Base-by-base conservation (phyloP, 768 basidiomycete species). In the Termitomyces sp. region DNA sequence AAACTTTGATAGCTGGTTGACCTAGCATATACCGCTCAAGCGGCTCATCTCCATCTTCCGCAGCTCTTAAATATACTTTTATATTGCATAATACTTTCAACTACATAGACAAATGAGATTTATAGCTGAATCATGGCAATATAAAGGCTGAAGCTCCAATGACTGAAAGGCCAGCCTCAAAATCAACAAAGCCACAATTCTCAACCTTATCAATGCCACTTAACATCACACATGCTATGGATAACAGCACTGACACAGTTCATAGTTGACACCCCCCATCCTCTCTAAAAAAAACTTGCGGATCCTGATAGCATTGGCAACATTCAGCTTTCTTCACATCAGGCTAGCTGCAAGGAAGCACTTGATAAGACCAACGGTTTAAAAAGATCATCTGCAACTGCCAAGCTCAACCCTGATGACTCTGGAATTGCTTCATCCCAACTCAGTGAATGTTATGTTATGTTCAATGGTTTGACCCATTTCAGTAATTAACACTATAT, bases 171-270 rank as follows among this genome's bases (percentile, higher is more conserved):
- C 10, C 25, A 46, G 29, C 29, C 25, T 16, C 14, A 46, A 72
- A 49, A 19, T 89, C 49, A 21, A 82, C 81, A 66, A 84, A 82
- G 4, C 81, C 81, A 57, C 90, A 70, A 47, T 69, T 71, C 63
- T 89, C 81, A 17, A 66, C 61, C 16, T 57, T 47, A 34, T 62
- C 9, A 42, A 42, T 11, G 35, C 16, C 12, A 37, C 35, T 37
- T 37, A 16, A 37, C 35, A 17, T 37, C 35, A 37, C 10, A 12
- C 7, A 1, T 17, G 11, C 4, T 1, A 42, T 37, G 35, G 17
- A 16, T 37, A 17, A 37, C 4, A 14, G 16, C 5, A 1, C 14
- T 10, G 11, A 2, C 35, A 37, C 5, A 5, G 16, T 10, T 37
- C 5, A 10, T 17, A 37, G 35, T 16, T 16, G 17, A 37, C 1